These are phyloP conservation scores for Xylariales sp. DNA, from an alignment of 2,329 filamentous ascomycete genomes.

Conservation along the genomic window DNA sequence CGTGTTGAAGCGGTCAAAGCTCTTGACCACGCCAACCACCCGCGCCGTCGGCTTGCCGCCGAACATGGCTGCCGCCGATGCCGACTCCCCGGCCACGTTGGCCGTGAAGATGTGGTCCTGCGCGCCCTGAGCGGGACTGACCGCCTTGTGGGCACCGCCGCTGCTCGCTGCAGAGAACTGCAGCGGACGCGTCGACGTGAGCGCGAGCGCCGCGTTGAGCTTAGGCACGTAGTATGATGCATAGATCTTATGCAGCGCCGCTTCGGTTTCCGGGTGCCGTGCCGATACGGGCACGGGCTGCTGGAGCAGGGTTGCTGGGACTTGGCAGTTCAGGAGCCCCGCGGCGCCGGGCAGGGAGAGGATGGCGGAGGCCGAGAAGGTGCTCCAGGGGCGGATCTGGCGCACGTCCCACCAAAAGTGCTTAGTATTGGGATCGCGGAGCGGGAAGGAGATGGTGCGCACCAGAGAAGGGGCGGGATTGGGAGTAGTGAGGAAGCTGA, in stretches of 20 bases:
- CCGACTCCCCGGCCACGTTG: conserved; percentile 53
- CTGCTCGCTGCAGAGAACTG: conserved; percentile 42
- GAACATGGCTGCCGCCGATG: conserved; percentile 49
- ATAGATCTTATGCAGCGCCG: conserved; percentile 70
- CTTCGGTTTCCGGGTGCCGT: conserved; percentile 73
- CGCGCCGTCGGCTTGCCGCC: conserved; percentile 42
- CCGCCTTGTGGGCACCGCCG: too few species aligned
- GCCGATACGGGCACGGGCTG: conserved; percentile 50
- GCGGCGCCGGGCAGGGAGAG: conserved; percentile 68
- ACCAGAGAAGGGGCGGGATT: conserved; percentile 83
- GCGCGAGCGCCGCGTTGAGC: conserved; percentile 76
- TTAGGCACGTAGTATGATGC: conserved; percentile 77
- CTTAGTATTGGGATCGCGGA: conserved; percentile 63
- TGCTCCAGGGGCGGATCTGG: conserved; percentile 77
- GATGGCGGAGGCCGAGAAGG: conserved; percentile 71
- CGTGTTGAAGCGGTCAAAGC: conserved; percentile 92
- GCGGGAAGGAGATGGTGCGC: conserved; percentile 67
- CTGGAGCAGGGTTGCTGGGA: conserved; percentile 59
- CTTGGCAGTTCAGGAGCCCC: conserved; percentile 65
- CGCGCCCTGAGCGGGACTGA: too few species aligned
- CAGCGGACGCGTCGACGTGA: conserved; percentile 66
- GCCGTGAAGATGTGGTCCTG: conserved; percentile 62
- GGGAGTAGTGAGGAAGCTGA: conserved; percentile 71
- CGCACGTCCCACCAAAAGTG: conserved; percentile 97
- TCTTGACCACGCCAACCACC: conserved; percentile 70